These are phyloP conservation scores for Anethum foeniculum DNA, from an alignment of 140 eudicot genomes.

Conservation along the genomic window DNA sequence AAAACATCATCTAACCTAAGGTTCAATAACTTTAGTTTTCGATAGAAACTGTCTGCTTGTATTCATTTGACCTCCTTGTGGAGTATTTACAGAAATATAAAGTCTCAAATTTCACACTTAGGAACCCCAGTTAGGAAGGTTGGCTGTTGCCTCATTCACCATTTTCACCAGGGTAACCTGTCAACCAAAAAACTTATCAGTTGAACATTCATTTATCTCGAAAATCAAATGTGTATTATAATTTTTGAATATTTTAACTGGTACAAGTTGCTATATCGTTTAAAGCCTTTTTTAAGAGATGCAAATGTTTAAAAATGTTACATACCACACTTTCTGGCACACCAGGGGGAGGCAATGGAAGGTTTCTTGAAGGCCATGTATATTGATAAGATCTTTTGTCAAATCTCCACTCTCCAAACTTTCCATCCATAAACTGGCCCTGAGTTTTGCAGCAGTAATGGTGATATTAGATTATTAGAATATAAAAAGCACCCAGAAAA, in stretches of 20 bases:
- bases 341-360: slow-evolving; percentile 87
- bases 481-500: too few species aligned
- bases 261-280: neutral
- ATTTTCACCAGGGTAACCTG: slow-evolving; percentile 94
- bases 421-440: slow-evolving; percentile 89
- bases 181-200: slow-evolving; percentile 2
- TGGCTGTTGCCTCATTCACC: slow-evolving; percentile 93
- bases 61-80: neutral
- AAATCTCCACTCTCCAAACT: slow-evolving; percentile 96
- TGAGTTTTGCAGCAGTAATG: slow-evolving; percentile 16
- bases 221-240: neutral
- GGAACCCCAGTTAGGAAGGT: slow-evolving; percentile 92
- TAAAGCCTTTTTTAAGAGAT: neutral
- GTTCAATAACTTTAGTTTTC: too few species aligned
- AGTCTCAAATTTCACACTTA: slow-evolving; percentile 10
- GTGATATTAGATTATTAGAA: neutral
- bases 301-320: neutral
- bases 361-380: slow-evolving; percentile 76
- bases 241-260: neutral
- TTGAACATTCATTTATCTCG: neutral
- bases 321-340: slow-evolving; percentile 99
- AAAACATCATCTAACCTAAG: too few species aligned
- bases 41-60: too few species aligned
- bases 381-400: slow-evolving; percentile 84
- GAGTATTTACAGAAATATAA: neutral